Evolutionary conservation across 345 rosid genomes (phyloP), one percentile per base, ranked within the genome.

Genomic region (Acer negundo): DNA sequence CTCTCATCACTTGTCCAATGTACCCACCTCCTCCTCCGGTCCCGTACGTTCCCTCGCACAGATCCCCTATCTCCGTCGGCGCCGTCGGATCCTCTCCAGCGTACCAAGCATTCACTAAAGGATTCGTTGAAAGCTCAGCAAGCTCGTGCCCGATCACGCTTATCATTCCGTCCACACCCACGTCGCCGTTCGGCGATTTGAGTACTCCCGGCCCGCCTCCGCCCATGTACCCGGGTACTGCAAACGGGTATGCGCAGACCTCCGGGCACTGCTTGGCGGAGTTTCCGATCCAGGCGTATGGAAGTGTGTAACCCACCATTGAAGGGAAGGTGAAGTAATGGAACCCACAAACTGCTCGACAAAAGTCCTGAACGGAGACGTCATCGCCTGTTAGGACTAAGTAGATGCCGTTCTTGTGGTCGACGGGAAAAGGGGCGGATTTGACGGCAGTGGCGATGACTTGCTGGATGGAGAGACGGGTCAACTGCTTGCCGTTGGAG

Each of bases 11-110:
- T 77, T 91, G 94, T 68, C 99, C 98, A 11, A 87, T 91, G 67
- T 94, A 96, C 70, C 97, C 95, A 6, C 98, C 99, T 2, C 99
- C 99, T 0, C 97, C 99, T 0, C 99, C 99, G 2, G 87, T 94
- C 12, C 99, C 99, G 79, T 96, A 96, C 82, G 92, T 47, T 2
- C 98, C 99, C 61, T 96, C 97, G 22, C 98, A 94, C 20, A 92
- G 55, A 73, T 94, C 97, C 5, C 90, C 98, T 0, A 92, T 96
- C 86, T 92, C 99, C 31, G 94, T 91, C 70, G 99, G 99, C 7
- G 98, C 94, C 11, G 94, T 94, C 12, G 99, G 99, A 44, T 96
- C 99, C 78, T 92, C 97, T 9, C 99, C 99, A 15, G 99, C 99
- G 73, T 96, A 96, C 99, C 99, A 96, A 0, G 98, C 99, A 61